A percentile compares a stretch with the other conserved stretches of the same genome.
Evolutionary conservation across 495 filamentous ascomycete species (phyloP).

Genomic region (Haplographium delicatum): DNA sequence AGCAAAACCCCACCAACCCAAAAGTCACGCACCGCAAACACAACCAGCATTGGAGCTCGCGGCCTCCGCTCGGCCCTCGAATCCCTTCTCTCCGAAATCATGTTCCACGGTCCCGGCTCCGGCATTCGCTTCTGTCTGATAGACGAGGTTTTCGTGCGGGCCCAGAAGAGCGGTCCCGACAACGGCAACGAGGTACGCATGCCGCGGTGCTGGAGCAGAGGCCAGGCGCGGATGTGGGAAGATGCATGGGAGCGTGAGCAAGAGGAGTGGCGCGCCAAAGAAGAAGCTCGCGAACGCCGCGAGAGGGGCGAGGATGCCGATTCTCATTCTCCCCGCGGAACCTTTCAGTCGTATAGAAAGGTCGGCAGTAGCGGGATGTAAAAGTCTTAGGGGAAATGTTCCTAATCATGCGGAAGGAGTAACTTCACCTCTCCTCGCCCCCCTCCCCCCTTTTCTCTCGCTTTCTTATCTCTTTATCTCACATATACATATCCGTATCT

Average conservation of each 20-base stretch:
- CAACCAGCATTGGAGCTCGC: slow-evolving; percentile 70
- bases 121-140: slow-evolving; percentile 49
- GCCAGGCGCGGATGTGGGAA: slow-evolving; percentile 46
- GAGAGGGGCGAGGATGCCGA: slow-evolving; percentile 30
- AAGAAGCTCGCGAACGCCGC: not conserved
- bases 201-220: slow-evolving; percentile 33
- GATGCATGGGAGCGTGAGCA: slow-evolving; percentile 51
- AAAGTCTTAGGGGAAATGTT: no score
- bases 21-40: not conserved
- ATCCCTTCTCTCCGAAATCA: slow-evolving; percentile 74
- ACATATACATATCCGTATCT: no score
- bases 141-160: slow-evolving; percentile 18
- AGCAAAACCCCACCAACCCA: no score
- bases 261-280: slow-evolving; percentile 29
- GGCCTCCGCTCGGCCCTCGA: slow-evolving; percentile 89
- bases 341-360: slow-evolving; percentile 11
- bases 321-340: no score
- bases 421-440: no score
- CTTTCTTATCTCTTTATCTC: no score
- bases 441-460: no score
- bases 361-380: slow-evolving; percentile 5
- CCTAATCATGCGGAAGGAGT: no score
- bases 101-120: slow-evolving; percentile 81
- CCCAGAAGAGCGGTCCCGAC: not conserved
- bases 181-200: no score